Percentiles rank a stretch among this genome's conserved stretches.
phyloP scores from a whole-genome alignment of 495 filamentous ascomycete genomes.

The Aspergillus ostianus region DNA sequence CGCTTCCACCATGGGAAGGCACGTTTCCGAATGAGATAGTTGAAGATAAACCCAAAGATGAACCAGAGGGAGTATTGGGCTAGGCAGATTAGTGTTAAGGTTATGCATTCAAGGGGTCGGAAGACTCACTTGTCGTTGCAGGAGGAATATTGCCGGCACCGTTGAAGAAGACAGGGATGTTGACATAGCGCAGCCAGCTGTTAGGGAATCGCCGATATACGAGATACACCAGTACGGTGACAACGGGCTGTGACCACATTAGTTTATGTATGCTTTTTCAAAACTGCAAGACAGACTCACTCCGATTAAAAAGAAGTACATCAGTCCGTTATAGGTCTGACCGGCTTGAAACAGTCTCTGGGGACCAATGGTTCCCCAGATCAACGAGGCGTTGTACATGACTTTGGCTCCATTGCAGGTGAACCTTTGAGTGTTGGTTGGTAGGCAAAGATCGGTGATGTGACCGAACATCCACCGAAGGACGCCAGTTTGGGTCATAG shows the following conservation, averaged over 20 bases:
- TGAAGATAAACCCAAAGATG: slow-evolving; percentile 59
- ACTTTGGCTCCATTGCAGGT: slow-evolving; percentile 52
- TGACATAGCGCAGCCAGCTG: slow-evolving; percentile 37
- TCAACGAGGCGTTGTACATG: slow-evolving; percentile 48
- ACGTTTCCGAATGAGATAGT: slow-evolving; percentile 54
- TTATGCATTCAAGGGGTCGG: accelerated
- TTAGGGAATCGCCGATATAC: slow-evolving; percentile 39
- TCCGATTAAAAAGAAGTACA: slow-evolving; percentile 44
- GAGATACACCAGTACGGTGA: slow-evolving; percentile 32
- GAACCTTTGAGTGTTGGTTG: slow-evolving; percentile 39
- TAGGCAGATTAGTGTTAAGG: slow-evolving; percentile 8
- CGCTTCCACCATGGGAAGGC: slow-evolving; percentile 64
- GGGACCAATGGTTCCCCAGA: slow-evolving; percentile 45
- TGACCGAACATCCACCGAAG: slow-evolving; percentile 50
- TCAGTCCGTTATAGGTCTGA: slow-evolving; percentile 34
- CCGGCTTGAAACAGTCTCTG: slow-evolving; percentile 40
- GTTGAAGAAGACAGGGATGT: slow-evolving; percentile 45
- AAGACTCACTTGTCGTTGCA: slow-evolving; percentile 29
- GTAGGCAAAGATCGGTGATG: slow-evolving; percentile 43
- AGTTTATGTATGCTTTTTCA: too few species aligned
- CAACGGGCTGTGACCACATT: slow-evolving; percentile 14
- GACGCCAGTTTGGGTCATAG: slow-evolving; percentile 32
- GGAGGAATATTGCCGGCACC: slow-evolving; percentile 42
- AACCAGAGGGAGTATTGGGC: slow-evolving; percentile 49
- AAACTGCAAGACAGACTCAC: slow-evolving; percentile 8